phyloP scores from a whole-genome alignment of 345 rosid species.

The Isatis tinctoria region DNA sequence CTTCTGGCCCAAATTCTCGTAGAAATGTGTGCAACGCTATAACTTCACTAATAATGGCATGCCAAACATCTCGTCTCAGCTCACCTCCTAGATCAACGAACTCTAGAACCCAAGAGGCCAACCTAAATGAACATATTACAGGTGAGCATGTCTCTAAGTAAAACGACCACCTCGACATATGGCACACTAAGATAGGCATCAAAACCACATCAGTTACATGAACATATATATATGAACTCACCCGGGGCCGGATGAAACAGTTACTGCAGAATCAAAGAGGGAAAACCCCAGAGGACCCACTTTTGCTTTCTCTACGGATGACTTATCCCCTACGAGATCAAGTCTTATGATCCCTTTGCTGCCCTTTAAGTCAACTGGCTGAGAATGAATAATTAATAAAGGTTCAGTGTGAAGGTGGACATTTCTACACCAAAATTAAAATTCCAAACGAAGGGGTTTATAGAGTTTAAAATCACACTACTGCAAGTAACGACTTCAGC shows the following conservation, averaged over 20 bases:
- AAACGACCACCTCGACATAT: background rate
- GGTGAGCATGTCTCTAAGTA: background rate
- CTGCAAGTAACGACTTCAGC: background rate
- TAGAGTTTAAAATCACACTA: background rate
- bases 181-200: background rate
- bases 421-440: background rate
- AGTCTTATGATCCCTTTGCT: slow-evolving; percentile 56
- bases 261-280: slow-evolving; percentile 86
- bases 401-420: background rate
- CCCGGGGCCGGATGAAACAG: slow-evolving; percentile 65
- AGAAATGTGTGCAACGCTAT: slow-evolving; percentile 76
- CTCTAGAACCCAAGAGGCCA: slow-evolving; percentile 79
- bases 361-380: slow-evolving; percentile 62
- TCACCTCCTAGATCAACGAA: slow-evolving; percentile 98
- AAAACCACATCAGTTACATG: slow-evolving; percentile 11
- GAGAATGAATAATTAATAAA: slow-evolving; percentile 19
- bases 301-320: slow-evolving; percentile 67
- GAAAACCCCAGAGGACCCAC: slow-evolving; percentile 86
- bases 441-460: background rate
- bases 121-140: slow-evolving; percentile 42
- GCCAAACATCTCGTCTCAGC: slow-evolving; percentile 91
- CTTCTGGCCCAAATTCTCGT: slow-evolving; percentile 68
- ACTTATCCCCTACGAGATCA: slow-evolving; percentile 61
- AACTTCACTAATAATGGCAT: slow-evolving; percentile 79
- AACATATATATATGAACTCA: slow-evolving; percentile 38